Base-by-base conservation (phyloP, 129 eudicot genomes). In the Apium graveolens region DNA sequence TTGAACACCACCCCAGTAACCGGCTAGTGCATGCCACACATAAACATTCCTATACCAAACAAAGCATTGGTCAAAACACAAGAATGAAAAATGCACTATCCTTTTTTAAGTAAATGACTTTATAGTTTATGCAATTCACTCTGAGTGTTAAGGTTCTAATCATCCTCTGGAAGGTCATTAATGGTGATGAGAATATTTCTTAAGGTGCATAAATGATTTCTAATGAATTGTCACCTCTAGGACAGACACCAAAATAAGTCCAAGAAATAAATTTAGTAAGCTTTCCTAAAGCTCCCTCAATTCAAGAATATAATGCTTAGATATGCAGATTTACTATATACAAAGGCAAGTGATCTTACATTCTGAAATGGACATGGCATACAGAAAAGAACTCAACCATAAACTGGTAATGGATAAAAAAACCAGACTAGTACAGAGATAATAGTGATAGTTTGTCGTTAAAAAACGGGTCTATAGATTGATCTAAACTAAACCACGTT, bases 1-100 rank as follows among this genome's bases (percentile, higher is more conserved):
- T 45, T 88, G 91, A 11, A 94, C 98, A 48, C 98, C 98, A 9
- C 98, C 98, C 98, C 98, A 94, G 89, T 94, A 94, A 63, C 98
- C 98, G 0, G 93, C 96, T 75, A 94, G 82, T 69, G 98, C 97
- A 82, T 94, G 98, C 98, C 98, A 94, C 43, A 88, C 94, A 62
- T 94, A 94, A 18, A 91, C 97, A 79, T 81, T 82, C 87, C 98
- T 91, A 88, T 38, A 79, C 38, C 16, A 78, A 26, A 78, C 31
- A 43, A 78, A 39, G 20, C 5, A 42, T 9, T 70, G 29, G 21
- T 49, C 24, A 49, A 35, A 49, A 10, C 34, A 71, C 35, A 14
- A 73, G 77, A 73, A 43, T 42, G 5, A 43, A 73, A 24, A 73
- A 12, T 73, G 29, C 55, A 73, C 27, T 14, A n/a, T 43, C 32